These are phyloP conservation scores for Pythium oligandrum DNA, from an alignment of 352 stramenopile species.

Conservation along the genomic window DNA sequence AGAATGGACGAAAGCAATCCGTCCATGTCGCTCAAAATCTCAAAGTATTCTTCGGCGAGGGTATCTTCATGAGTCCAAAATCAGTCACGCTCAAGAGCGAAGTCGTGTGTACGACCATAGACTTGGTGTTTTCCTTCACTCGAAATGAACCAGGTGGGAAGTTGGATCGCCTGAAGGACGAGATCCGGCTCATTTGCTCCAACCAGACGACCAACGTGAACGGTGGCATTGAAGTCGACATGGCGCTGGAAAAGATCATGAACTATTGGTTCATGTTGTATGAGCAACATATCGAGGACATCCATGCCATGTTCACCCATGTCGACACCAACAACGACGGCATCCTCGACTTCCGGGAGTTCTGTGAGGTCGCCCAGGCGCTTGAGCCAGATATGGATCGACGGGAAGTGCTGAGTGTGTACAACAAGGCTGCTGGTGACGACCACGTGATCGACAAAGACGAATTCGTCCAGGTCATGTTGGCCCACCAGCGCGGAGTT, in stretches of 20 bases:
- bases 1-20: slow-evolving; percentile 62
- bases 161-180: slow-evolving; percentile 51
- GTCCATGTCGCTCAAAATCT: slow-evolving; percentile 65
- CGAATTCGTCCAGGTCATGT: slow-evolving; percentile 74
- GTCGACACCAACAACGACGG: slow-evolving; percentile 71
- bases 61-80: slow-evolving; percentile 52
- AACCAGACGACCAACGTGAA: slow-evolving; percentile 12
- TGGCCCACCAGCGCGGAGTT: slow-evolving; percentile 57
- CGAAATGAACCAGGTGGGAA: slow-evolving; percentile 32
- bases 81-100: slow-evolving; percentile 49
- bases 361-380: slow-evolving; percentile 55
- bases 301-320: slow-evolving; percentile 64
- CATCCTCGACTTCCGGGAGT: slow-evolving; percentile 68
- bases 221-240: slow-evolving; percentile 51
- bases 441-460: slow-evolving; percentile 80
- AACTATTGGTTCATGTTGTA: slow-evolving; percentile 74
- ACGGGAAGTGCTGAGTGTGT: slow-evolving; percentile 49
- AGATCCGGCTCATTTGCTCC: slow-evolving; percentile 32
- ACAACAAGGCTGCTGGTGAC: slow-evolving; percentile 58
- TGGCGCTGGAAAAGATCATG: slow-evolving; percentile 74
- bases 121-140: slow-evolving; percentile 72
- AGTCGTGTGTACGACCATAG: slow-evolving; percentile 57
- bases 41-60: slow-evolving; percentile 64
- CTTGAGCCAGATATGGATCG: slow-evolving; percentile 64
- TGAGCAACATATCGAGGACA: slow-evolving; percentile 72